Percentiles rank a stretch among this genome's conserved stretches.
These are phyloP conservation scores for Xerocomellus intermedius DNA, from an alignment of 768 basidiomycete genomes.

Conservation along the genomic window DNA sequence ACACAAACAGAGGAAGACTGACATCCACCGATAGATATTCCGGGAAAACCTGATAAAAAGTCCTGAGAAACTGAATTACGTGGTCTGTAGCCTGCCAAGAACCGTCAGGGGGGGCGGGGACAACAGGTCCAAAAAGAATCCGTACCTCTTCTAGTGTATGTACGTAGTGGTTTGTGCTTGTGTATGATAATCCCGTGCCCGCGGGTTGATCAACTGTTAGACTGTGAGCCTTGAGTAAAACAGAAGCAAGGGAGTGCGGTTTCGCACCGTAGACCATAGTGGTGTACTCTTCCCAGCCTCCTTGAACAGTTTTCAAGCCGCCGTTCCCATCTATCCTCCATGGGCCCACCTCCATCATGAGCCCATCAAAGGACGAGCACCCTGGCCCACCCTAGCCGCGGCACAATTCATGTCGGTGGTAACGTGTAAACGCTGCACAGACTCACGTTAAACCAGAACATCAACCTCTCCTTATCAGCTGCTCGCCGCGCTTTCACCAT, in stretches of 20 bases:
- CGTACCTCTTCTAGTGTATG: conserved; percentile 71
- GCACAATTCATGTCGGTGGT: neutral
- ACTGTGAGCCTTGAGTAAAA: conserved; percentile 8
- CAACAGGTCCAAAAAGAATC: conserved; percentile 5
- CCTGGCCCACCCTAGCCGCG: conserved; percentile 83
- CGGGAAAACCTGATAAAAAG: conserved; percentile 90
- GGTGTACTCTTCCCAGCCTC: conserved; percentile 97
- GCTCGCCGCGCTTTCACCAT: conserved; percentile 81
- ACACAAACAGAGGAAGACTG: conserved; percentile 32
- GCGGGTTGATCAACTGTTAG: conserved; percentile 91
- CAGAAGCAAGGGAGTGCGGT: neutral
- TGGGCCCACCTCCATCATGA: conserved; percentile 98
- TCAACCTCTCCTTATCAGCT: conserved; percentile 86
- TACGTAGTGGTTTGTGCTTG: conserved; percentile 81
- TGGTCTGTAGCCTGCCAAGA: conserved; percentile 64
- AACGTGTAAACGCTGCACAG: neutral
- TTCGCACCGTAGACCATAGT: conserved; percentile 86
- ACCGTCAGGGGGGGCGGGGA: neutral
- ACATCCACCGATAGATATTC: conserved; percentile 84
- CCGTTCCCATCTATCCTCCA: conserved; percentile 77
- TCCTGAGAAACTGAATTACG: conserved; percentile 77
- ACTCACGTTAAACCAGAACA: conserved; percentile 97
- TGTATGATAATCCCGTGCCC: conserved; percentile 92
- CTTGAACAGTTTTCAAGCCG: conserved; percentile 69
- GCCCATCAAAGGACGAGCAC: conserved; percentile 94